Evolutionary conservation across 2,329 filamentous ascomycete species (phyloP).

Genomic region (Colletotrichum sp.): DNA sequence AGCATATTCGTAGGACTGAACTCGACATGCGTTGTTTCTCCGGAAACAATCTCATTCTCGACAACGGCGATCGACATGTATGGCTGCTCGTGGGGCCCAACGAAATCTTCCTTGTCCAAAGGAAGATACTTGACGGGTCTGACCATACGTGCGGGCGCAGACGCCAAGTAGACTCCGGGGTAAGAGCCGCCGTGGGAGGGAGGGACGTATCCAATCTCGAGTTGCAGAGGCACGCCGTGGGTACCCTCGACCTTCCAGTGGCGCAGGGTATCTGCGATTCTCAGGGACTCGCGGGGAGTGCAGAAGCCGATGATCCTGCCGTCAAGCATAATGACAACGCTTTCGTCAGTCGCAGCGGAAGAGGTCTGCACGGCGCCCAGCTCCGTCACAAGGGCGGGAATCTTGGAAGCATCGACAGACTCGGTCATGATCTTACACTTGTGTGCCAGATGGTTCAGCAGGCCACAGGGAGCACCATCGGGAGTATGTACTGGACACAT

Average conservation of each 20-base stretch:
- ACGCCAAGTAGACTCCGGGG: conserved; percentile 93
- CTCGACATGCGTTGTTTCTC: conserved; percentile 91
- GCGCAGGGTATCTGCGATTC: conserved; percentile 84
- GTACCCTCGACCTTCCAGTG: conserved; percentile 95
- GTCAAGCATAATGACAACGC: conserved; percentile 88
- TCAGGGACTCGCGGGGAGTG: conserved; percentile 79
- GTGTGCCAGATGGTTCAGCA: conserved; percentile 94
- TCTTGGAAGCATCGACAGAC: conserved; percentile 72
- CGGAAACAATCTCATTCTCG: conserved; percentile 86
- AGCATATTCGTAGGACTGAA: conserved; percentile 95
- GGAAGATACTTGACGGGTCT: conserved; percentile 92
- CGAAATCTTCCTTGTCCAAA: conserved; percentile 82
- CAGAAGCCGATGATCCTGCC: conserved; percentile 91
- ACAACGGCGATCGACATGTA: conserved; percentile 98
- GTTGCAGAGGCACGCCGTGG: conserved; percentile 78
- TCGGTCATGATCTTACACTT: conserved; percentile 90
- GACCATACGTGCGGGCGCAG: conserved; percentile 83
- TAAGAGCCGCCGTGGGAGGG: conserved; percentile 92
- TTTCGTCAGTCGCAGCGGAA: conserved; percentile 81
- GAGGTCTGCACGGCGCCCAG: conserved; percentile 80
- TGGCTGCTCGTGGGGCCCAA: conserved; percentile 94
- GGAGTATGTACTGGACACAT: conserved; percentile 97
- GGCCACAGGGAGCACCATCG: conserved; percentile 91
- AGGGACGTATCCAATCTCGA: conserved; percentile 93
- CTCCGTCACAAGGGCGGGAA: conserved; percentile 77